A percentile compares a stretch with the other conserved stretches of the same genome.
Evolutionary conservation across 1,284 basidiomycete species (phyloP).

Genomic region (Cutaneotrichosporon dermatis): DNA sequence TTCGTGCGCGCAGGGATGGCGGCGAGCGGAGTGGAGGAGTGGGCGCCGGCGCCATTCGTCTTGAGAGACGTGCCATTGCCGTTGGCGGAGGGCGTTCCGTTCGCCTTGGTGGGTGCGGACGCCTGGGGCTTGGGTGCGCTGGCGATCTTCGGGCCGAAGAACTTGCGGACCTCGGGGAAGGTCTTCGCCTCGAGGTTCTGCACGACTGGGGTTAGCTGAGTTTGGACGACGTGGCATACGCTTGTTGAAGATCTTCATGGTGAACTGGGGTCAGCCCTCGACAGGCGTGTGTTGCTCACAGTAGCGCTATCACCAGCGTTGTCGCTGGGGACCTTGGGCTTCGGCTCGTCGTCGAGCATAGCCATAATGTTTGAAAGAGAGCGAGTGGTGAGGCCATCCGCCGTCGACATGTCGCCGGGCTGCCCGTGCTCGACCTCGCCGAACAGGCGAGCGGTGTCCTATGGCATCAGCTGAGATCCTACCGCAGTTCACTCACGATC

Average conservation of each 20-base stretch:
- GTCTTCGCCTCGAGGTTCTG: background rate
- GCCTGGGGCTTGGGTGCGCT: too few species aligned
- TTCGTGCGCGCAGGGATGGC: too few species aligned
- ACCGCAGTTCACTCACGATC: too few species aligned
- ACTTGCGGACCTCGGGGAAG: background rate
- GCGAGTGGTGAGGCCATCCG: constrained; percentile 7
- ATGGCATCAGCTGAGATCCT: too few species aligned
- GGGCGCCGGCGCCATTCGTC: too few species aligned
- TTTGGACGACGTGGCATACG: background rate
- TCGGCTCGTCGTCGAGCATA: background rate
- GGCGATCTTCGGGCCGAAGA: background rate
- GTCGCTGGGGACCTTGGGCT: background rate
- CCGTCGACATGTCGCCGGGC: constrained; percentile 16
- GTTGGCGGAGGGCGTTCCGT: too few species aligned
- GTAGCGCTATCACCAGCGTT: constrained; percentile 30
- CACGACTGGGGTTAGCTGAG: background rate
- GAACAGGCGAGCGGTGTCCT: constrained; percentile 35
- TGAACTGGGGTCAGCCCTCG: background rate
- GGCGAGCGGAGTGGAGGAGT: too few species aligned
- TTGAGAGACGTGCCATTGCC: too few species aligned
- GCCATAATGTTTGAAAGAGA: background rate
- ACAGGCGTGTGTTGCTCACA: too few species aligned
- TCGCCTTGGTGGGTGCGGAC: too few species aligned
- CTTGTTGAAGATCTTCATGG: constrained; percentile 2
- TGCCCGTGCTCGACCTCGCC: constrained; percentile 27